phyloP scores from a whole-genome alignment of 805 yeast species.

The Kregervanrija pseudodelftensis region DNA sequence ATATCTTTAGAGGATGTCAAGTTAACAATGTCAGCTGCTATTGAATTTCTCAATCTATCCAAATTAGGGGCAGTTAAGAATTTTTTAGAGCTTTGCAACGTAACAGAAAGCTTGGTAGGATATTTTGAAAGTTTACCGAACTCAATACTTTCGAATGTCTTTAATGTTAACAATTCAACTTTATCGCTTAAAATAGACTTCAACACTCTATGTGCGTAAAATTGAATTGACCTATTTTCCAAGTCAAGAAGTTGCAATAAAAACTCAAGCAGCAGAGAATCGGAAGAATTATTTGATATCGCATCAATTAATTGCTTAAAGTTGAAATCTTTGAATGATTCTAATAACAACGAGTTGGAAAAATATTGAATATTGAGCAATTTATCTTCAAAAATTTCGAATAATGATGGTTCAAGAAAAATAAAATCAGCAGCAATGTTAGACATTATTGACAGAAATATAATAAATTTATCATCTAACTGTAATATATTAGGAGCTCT shows the following conservation, averaged over 20 bases:
- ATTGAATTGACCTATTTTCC: slow-evolving; percentile 5
- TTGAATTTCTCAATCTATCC: slow-evolving; percentile 48
- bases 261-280: neutral
- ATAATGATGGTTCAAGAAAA: slow-evolving; percentile 1
- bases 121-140: slow-evolving; percentile 26
- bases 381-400: slow-evolving; percentile 4
- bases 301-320: neutral
- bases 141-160: slow-evolving; percentile 20
- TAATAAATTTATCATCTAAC: slow-evolving; percentile 17
- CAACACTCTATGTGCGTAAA: slow-evolving; percentile 32
- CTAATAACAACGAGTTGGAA: neutral
- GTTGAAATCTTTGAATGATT: neutral
- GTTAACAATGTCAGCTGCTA: slow-evolving; percentile 63
- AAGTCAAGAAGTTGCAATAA: neutral
- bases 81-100: slow-evolving; percentile 30
- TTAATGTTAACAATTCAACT: slow-evolving; percentile 18
- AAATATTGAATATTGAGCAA: slow-evolving; percentile 8
- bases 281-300: neutral
- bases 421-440: slow-evolving; percentile 26
- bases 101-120: slow-evolving; percentile 31
- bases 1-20: slow-evolving; percentile 34
- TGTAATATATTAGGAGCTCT: slow-evolving; percentile 1
- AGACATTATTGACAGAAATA: slow-evolving; percentile 29
- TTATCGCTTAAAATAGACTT: slow-evolving; percentile 24
- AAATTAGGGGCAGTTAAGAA: slow-evolving; percentile 31